Conservation (phyloP, 495 filamentous ascomycete species). For the Neurospora sp. region DNA sequence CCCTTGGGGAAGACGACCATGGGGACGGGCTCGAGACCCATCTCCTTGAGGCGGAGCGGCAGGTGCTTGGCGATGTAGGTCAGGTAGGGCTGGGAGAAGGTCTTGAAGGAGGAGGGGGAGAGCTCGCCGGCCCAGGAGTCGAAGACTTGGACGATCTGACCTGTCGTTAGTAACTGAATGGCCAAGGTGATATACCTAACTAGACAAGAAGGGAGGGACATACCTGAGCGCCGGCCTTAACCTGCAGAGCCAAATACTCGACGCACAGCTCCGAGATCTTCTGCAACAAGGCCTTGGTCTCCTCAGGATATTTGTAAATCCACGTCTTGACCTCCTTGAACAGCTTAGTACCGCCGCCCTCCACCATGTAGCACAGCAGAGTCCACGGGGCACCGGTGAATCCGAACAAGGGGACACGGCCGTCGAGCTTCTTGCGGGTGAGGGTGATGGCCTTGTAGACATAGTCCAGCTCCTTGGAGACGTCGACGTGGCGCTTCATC, state of each 20-base stretch:
- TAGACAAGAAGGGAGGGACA: too few species aligned
- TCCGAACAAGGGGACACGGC: slow-evolving; percentile 86
- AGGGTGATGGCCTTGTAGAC: slow-evolving; percentile 92
- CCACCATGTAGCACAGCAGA: slow-evolving; percentile 95
- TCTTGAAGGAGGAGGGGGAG: slow-evolving; percentile 62
- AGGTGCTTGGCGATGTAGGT: slow-evolving; percentile 70
- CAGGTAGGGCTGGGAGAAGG: slow-evolving; percentile 79
- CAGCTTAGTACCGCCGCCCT: slow-evolving; percentile 89
- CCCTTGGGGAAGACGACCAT: slow-evolving; percentile 99
- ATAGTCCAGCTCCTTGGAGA: slow-evolving; percentile 74
- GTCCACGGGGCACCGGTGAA: slow-evolving; percentile 98
- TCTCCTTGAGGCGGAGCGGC: slow-evolving; percentile 57
- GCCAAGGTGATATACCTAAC: too few species aligned
- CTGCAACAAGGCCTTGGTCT: slow-evolving; percentile 67
- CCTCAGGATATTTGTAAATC: slow-evolving; percentile 82
- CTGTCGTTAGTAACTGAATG: background rate
- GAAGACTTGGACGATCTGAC: slow-evolving; percentile 86
- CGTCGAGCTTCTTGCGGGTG: slow-evolving; percentile 77
- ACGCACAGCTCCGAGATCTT: slow-evolving; percentile 90
- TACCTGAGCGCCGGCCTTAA: slow-evolving; percentile 78
- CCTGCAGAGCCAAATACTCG: slow-evolving; percentile 86
- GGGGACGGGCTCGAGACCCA: slow-evolving; percentile 69
- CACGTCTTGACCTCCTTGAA: slow-evolving; percentile 89
- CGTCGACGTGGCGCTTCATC: slow-evolving; percentile 69
- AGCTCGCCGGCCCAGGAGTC: slow-evolving; percentile 97